A percentile compares a stretch with the other conserved stretches of the same genome.
phyloP scores from a whole-genome alignment of 148 eudicot species.

The Cornus florida region DNA sequence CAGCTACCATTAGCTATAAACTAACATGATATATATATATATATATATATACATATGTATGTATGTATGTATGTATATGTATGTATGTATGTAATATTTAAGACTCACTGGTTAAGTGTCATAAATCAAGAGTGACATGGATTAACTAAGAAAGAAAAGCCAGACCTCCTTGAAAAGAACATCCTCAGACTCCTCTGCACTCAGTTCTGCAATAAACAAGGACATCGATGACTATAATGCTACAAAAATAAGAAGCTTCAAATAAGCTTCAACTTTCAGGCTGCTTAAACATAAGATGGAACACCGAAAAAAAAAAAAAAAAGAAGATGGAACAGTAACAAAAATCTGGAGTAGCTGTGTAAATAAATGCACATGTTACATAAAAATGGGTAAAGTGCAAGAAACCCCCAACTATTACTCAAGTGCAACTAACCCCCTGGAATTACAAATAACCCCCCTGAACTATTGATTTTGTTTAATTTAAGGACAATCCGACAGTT shows the following conservation, averaged over 20 bases:
- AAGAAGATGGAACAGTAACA: background rate
- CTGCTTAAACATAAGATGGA: background rate
- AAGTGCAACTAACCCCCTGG: too few species aligned
- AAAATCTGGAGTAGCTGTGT: background rate
- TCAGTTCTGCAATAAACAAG: slow-evolving; percentile 57
- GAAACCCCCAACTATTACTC: too few species aligned
- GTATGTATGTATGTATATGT: too few species aligned
- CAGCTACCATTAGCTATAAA: background rate
- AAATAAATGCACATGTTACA: background rate
- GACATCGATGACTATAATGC: background rate
- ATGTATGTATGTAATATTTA: too few species aligned
- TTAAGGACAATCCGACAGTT: too few species aligned
- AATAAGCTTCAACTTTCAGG: background rate
- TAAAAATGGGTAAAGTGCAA: background rate
- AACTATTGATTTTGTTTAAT: too few species aligned
- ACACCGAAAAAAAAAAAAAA: background rate
- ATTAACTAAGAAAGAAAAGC: slow-evolving; percentile 9
- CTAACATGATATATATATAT: too few species aligned
- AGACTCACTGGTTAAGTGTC: background rate
- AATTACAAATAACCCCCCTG: too few species aligned
- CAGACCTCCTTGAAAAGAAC: slow-evolving; percentile 95
- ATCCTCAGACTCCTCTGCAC: slow-evolving; percentile 92
- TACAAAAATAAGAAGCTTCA: background rate
- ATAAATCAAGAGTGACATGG: background rate
- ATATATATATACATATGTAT: too few species aligned